These are phyloP conservation scores for Knoxdaviesia capensis DNA, from an alignment of 2,329 filamentous ascomycete genomes.

Conservation along the genomic window DNA sequence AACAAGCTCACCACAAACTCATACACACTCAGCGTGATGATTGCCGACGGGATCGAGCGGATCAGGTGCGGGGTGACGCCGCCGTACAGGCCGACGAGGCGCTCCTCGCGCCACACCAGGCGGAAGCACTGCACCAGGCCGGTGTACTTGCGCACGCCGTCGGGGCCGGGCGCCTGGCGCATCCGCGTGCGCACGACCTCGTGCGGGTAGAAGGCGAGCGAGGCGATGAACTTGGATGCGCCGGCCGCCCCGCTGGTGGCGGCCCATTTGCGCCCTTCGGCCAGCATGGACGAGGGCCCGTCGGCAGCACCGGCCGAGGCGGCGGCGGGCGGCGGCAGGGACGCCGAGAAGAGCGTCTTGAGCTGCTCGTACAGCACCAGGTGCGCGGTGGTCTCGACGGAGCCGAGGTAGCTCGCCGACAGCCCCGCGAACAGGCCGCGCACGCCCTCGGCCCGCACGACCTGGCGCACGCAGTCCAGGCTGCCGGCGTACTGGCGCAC, in stretches of 20 bases:
- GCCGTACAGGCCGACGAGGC: slow-evolving; percentile 69
- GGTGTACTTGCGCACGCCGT: slow-evolving; percentile 63
- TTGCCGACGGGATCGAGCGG: slow-evolving; percentile 75
- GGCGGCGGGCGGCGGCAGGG: slow-evolving; percentile 25
- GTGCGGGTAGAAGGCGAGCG: slow-evolving; percentile 75
- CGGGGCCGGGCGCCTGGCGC: slow-evolving; percentile 59
- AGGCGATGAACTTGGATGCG: slow-evolving; percentile 67
- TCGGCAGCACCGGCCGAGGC: too few species aligned
- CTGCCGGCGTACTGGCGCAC: slow-evolving; percentile 67
- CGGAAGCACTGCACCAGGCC: slow-evolving; percentile 78
- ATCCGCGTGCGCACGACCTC: slow-evolving; percentile 76
- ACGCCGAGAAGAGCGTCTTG: slow-evolving; percentile 49
- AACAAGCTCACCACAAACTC: slow-evolving; percentile 33
- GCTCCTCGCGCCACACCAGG: slow-evolving; percentile 74
- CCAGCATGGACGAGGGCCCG: slow-evolving; percentile 30
- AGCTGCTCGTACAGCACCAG: slow-evolving; percentile 91
- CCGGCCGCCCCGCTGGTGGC: slow-evolving; percentile 66
- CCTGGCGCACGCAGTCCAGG: slow-evolving; percentile 69
- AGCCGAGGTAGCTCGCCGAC: slow-evolving; percentile 78
- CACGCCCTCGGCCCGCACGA: slow-evolving; percentile 61
- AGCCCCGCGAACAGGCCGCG: slow-evolving; percentile 74
- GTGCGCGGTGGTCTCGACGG: slow-evolving; percentile 76
- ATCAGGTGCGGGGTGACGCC: slow-evolving; percentile 83
- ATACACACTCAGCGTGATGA: slow-evolving; percentile 92
- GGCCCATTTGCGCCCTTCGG: slow-evolving; percentile 51